A percentile compares a stretch with the other conserved stretches of the same genome.
Conservation (phyloP, 345 rosid species). For the Nasturtium officinale region DNA sequence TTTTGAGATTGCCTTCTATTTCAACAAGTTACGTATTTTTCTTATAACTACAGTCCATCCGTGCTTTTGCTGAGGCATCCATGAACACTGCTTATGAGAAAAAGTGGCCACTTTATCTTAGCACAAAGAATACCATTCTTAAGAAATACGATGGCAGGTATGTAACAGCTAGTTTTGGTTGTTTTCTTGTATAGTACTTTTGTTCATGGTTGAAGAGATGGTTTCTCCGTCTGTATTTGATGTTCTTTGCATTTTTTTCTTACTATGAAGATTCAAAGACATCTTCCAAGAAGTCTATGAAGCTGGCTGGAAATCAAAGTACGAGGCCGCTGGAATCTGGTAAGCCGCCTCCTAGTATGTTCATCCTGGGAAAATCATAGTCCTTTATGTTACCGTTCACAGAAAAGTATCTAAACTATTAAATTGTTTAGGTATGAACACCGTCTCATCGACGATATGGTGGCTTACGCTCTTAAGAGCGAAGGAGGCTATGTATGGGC, state of each 20-base stretch:
- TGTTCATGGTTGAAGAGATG: not conserved
- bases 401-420: conserved; percentile 6
- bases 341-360: conserved; percentile 32
- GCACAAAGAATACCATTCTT: conserved; percentile 96
- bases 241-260: conserved; percentile 21
- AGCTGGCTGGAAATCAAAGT: conserved; percentile 90
- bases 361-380: not conserved
- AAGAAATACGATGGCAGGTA: conserved; percentile 99
- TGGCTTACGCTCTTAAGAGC: conserved; percentile 93
- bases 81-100: conserved; percentile 91
- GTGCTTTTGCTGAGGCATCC: conserved; percentile 89
- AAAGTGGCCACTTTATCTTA: conserved; percentile 98
- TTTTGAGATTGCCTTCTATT: not conserved
- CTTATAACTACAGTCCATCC: conserved; percentile 62
- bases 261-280: conserved; percentile 80
- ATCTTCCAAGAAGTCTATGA: conserved; percentile 97
- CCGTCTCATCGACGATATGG: conserved; percentile 99
- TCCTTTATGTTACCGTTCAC: conserved; percentile 1
- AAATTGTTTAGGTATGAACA: conserved; percentile 85
- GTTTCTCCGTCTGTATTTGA: not conserved
- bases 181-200: conserved; percentile 4
- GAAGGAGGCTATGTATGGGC: conserved; percentile 99
- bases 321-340: conserved; percentile 96
- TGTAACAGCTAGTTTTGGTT: conserved; percentile 10
- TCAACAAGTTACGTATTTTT: not conserved